These are phyloP conservation scores for Pseudonitzschia pungens DNA, from an alignment of 108 stramenopile species.

Conservation along the genomic window DNA sequence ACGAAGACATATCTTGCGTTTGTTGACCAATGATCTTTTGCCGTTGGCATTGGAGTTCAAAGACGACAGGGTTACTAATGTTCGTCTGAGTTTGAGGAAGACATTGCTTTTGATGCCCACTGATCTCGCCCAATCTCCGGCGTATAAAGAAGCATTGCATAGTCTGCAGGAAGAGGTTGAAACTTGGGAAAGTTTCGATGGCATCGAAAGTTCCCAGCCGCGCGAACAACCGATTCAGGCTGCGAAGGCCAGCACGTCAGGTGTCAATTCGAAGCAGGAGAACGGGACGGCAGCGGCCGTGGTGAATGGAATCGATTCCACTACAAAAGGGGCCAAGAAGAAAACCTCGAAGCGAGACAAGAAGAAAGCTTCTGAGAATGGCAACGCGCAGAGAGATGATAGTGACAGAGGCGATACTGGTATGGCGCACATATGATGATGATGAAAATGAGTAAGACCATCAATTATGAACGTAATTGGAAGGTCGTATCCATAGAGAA, in stretches of 20 bases:
- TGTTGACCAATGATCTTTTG: conserved; percentile 61
- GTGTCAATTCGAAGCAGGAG: neutral
- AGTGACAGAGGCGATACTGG: neutral
- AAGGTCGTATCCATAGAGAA: neutral
- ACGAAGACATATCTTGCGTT: conserved; percentile 54
- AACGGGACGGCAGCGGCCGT: conserved; percentile 3
- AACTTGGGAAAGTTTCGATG: conserved; percentile 74
- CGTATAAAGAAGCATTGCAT: conserved; percentile 55
- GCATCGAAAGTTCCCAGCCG: conserved; percentile 15
- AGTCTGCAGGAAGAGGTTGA: conserved; percentile 73
- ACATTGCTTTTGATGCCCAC: conserved; percentile 65
- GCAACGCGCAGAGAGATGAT: conserved; percentile 13
- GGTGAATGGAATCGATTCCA: neutral
- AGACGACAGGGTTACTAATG: conserved; percentile 78
- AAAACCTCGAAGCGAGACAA: conserved; percentile 18
- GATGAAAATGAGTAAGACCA: neutral
- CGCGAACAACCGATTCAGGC: conserved; percentile 22
- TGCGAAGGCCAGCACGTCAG: neutral
- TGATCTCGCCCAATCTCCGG: conserved; percentile 47
- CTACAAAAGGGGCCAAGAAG: conserved; percentile 18
- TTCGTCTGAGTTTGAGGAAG: conserved; percentile 73
- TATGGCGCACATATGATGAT: conserved; percentile 32
- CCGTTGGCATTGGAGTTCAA: conserved; percentile 75
- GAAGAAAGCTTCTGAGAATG: conserved; percentile 27
- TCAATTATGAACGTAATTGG: neutral